Conservation (phyloP, 2,329 filamentous ascomycete genomes). For the Malbranchea zuffiana region DNA sequence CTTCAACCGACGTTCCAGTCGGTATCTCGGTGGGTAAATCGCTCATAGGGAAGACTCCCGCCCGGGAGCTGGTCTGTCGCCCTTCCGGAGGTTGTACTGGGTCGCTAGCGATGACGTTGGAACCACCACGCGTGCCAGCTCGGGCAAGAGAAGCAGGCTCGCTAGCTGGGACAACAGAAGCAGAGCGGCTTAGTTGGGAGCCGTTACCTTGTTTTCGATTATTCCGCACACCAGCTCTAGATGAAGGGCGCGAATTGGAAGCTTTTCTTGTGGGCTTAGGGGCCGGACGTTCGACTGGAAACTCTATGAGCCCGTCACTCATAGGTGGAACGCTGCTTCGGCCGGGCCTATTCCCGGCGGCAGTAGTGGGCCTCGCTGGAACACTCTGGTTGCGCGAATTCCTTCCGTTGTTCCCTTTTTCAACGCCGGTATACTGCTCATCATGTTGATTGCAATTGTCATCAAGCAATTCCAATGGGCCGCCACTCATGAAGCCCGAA, state of each 20-base stretch:
- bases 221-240: conserved; percentile 26
- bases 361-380: neutral
- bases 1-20: conserved; percentile 21
- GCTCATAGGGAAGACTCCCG: conserved; percentile 36
- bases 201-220: conserved; percentile 30
- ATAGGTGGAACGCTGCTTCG: conserved; percentile 7
- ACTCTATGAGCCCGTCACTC: conserved; percentile 15
- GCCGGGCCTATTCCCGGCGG: neutral
- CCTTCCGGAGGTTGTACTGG: conserved; percentile 20
- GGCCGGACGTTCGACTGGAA: conserved; percentile 16
- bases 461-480: conserved; percentile 58
- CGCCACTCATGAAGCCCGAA: conserved; percentile 78
- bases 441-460: conserved; percentile 35
- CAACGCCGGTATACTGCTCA: conserved; percentile 1
- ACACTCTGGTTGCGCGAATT: neutral
- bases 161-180: conserved; percentile 38
- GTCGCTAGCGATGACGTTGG: conserved; percentile 10
- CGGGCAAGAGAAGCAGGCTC: conserved; percentile 36
- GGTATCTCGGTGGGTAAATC: conserved; percentile 34
- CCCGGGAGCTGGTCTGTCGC: conserved; percentile 31
- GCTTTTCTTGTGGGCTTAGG: conserved; percentile 22
- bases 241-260: conserved; percentile 28
- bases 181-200: too few species aligned
- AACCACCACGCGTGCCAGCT: too few species aligned
- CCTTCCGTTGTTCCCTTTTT: neutral